Conservation (phyloP, 306 rosid species). For the Dryas alaskensis region DNA sequence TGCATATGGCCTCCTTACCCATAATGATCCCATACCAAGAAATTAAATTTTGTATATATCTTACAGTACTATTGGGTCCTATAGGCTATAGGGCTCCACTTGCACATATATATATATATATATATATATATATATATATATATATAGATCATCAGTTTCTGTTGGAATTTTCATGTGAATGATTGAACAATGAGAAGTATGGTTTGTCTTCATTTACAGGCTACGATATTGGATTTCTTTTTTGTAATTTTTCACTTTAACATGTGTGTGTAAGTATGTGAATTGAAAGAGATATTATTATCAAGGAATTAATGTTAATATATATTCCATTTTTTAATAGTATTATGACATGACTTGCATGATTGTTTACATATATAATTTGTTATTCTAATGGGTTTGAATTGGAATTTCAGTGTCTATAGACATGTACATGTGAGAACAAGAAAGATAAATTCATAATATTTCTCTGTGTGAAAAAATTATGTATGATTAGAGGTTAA, state of each 20-base stretch:
- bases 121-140: not conserved
- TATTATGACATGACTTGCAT: too few species aligned
- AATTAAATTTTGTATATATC: constrained; percentile 31
- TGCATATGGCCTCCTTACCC: constrained; percentile 25
- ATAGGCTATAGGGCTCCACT: constrained; percentile 30
- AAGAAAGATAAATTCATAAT: too few species aligned
- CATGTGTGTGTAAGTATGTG: too few species aligned
- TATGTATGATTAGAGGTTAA: too few species aligned
- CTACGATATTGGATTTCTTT: not conserved
- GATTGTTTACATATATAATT: too few species aligned
- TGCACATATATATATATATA: not conserved
- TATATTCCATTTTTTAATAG: too few species aligned
- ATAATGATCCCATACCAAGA: constrained; percentile 31
- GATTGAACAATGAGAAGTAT: constrained; percentile 55
- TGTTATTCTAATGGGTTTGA: too few species aligned
- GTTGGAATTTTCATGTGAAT: constrained; percentile 38
- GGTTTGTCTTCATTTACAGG: constrained; percentile 53
- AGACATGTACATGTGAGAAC: too few species aligned
- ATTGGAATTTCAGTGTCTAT: too few species aligned
- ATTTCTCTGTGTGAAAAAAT: too few species aligned
- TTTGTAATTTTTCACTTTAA: not conserved
- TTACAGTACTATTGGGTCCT: constrained; percentile 35
- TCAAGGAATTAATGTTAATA: too few species aligned
- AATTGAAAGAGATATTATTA: too few species aligned
- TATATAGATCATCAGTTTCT: constrained; percentile 22